A percentile compares a stretch with the other conserved stretches of the same genome.
These are phyloP conservation scores for Paramarasmius palmivorus DNA, from an alignment of 1,284 basidiomycete species.

Conservation along the genomic window DNA sequence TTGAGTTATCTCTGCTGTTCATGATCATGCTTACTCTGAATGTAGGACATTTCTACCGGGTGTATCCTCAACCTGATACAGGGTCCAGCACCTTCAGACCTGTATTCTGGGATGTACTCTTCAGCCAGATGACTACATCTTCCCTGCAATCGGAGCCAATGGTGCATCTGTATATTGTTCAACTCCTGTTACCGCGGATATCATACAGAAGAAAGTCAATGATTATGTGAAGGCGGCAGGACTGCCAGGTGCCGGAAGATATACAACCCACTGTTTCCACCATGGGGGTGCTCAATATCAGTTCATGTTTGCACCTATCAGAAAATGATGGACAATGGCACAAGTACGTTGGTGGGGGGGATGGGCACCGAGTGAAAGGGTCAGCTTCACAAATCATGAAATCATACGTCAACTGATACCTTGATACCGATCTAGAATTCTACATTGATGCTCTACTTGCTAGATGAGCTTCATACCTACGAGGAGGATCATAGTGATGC, in stretches of 20 bases:
- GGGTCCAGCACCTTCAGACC: too few species aligned
- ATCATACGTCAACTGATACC: too few species aligned
- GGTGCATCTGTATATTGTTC: too few species aligned
- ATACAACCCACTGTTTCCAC: conserved; percentile 28
- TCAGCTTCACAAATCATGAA: too few species aligned
- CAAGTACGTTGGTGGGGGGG: too few species aligned
- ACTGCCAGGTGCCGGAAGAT: conserved; percentile 3
- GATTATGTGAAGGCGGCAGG: not conserved
- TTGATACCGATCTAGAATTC: conserved; percentile 19
- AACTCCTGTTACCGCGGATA: not conserved
- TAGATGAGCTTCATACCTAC: conserved; percentile 29
- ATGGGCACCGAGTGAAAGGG: too few species aligned
- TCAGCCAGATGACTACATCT: too few species aligned
- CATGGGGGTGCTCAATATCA: conserved; percentile 31
- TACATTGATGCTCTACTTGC: conserved; percentile 25
- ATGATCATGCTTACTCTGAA: too few species aligned
- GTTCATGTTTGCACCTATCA: conserved; percentile 28
- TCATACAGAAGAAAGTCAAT: conserved; percentile 20
- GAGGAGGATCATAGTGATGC: conserved; percentile 27
- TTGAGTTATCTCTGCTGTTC: not conserved
- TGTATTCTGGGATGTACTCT: too few species aligned
- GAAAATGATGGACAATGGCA: conserved; percentile 14
- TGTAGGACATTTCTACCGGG: too few species aligned
- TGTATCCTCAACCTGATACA: too few species aligned
- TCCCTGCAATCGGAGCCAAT: too few species aligned